A percentile compares a stretch with the other conserved stretches of the same genome.
These are phyloP conservation scores for Cicer chorassanicum DNA, from an alignment of 306 rosid genomes.

Conservation along the genomic window DNA sequence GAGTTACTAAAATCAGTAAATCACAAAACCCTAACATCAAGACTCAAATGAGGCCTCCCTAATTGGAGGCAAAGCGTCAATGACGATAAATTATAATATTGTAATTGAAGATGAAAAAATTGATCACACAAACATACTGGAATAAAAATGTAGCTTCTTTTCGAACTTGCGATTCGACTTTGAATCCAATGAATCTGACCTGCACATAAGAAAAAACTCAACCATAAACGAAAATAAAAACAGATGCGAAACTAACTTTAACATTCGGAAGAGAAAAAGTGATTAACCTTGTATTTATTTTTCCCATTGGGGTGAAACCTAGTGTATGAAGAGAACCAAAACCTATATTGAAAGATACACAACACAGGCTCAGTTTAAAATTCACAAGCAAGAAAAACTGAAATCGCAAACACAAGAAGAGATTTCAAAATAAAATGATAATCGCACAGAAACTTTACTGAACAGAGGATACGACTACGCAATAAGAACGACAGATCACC, in stretches of 20 bases:
- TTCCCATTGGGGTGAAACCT: conserved; percentile 49
- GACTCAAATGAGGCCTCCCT: too few species aligned
- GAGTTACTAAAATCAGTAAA: too few species aligned
- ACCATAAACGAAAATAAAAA: background rate
- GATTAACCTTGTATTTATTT: conserved; percentile 39
- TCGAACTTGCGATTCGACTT: conserved; percentile 48
- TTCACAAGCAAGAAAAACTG: too few species aligned
- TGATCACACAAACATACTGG: conserved; percentile 44
- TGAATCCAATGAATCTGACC: conserved; percentile 36
- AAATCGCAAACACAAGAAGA: too few species aligned
- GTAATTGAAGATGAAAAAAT: background rate
- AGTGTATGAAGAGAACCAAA: background rate
- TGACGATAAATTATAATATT: too few species aligned
- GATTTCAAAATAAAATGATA: too few species aligned
- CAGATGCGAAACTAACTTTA: background rate
- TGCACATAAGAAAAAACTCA: conserved; percentile 28
- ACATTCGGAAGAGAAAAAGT: background rate
- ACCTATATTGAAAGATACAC: background rate
- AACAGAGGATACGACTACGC: too few species aligned
- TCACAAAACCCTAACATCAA: too few species aligned
- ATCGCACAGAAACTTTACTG: too few species aligned
- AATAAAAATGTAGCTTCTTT: conserved; percentile 56
- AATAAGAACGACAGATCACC: too few species aligned
- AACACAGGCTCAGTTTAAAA: background rate
- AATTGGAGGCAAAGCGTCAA: too few species aligned